phyloP scores from a whole-genome alignment of 805 yeast genomes.

The Metschnikowia reukaufii region DNA sequence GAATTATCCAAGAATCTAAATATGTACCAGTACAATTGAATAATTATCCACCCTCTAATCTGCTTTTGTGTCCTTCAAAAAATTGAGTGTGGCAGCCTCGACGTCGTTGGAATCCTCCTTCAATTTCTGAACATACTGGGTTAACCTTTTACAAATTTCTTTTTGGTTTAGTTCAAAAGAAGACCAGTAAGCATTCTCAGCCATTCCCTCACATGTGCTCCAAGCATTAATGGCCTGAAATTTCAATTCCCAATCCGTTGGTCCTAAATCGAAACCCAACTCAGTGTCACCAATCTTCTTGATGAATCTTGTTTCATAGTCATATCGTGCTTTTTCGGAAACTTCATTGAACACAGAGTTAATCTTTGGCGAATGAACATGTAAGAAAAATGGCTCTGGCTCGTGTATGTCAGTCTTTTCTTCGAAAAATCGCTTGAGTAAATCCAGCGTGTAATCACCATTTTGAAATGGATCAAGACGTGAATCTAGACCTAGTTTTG shows the following conservation, averaged over 20 bases:
- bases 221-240: slow-evolving; percentile 34
- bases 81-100: slow-evolving; percentile 8
- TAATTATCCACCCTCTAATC: not conserved
- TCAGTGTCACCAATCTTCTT: slow-evolving; percentile 23
- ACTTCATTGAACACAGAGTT: slow-evolving; percentile 27
- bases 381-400: slow-evolving; percentile 32
- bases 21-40: no score
- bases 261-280: slow-evolving; percentile 16
- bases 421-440: slow-evolving; percentile 23
- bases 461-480: slow-evolving; percentile 33
- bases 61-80: not conserved
- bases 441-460: slow-evolving; percentile 25
- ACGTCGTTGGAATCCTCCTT: slow-evolving; percentile 12
- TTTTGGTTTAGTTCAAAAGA: slow-evolving; percentile 16
- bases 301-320: slow-evolving; percentile 26
- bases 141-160: slow-evolving; percentile 12
- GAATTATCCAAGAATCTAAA: no score
- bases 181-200: slow-evolving; percentile 25
- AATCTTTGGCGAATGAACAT: slow-evolving; percentile 35
- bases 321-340: slow-evolving; percentile 15
- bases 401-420: slow-evolving; percentile 6
- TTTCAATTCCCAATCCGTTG: slow-evolving; percentile 35
- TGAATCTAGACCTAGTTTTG: slow-evolving; percentile 24
- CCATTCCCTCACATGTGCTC: slow-evolving; percentile 31
- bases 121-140: slow-evolving; percentile 13